Evolutionary conservation across 345 rosid genomes (phyloP), one percentile per base, ranked within the genome.

Genomic region (Heritiera littoralis): DNA sequence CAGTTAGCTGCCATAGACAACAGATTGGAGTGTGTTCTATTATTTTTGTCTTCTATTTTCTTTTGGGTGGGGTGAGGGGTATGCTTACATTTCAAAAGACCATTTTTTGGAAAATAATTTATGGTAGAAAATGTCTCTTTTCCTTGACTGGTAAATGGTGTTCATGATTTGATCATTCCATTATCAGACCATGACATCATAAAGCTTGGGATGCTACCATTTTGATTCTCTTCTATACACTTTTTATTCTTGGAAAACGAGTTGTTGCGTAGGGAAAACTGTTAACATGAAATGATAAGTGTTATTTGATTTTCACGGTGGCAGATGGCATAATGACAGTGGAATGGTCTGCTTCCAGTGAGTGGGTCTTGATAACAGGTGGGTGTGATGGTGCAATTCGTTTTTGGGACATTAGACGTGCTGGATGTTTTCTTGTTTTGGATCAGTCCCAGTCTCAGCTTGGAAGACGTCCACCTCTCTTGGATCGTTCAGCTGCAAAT

Each of bases 381-480:
- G 99, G 98, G 0, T 93, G 94, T 86, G 98, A 96, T 84, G 99
- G 99, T 77, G 97, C 99, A 20, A 96, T 92, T 86, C 93, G 99
- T 41, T 91, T 94, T 79, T 96, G 98, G 99, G 98, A 94, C 84
- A 96, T 95, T 46, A 89, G 97, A 77, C 96, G 93, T 45, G 96
- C 99, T 63, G 98, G 99, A 72, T 96, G 98, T 78, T 92, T 89
- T 81, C 92, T 77, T 84, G 97, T 94, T 80, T 83, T 96, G 76
- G 93, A 94, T 85, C 99, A 96, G 79, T 90, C 95, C 17, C 92
- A 78, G 51, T 81, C 97, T 54, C 98, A 96, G 84, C 93, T 94
- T 74, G 98, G 97, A 79, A 85, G 91, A 69, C 90, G 97, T 20
- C 94, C 94, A 60, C 94, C 97, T 35, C 45, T 91, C 78, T 82